These are phyloP conservation scores for Kluyveromyces nonfermentans DNA, from an alignment of 805 yeast genomes.

Conservation along the genomic window DNA sequence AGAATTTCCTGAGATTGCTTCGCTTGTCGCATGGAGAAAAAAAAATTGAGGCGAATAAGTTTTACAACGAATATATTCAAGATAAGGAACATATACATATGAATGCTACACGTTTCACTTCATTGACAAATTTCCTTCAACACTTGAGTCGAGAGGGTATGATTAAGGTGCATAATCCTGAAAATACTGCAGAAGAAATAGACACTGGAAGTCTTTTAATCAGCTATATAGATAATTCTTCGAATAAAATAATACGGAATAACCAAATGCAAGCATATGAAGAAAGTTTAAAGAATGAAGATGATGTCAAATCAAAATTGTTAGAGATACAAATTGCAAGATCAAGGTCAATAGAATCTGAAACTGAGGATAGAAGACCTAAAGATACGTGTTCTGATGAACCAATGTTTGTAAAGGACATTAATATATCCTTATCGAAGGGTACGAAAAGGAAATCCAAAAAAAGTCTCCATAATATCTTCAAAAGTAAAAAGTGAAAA, in stretches of 20 bases:
- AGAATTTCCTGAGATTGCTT: constrained; percentile 55
- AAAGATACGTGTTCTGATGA: background rate
- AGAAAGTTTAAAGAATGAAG: constrained; percentile 35
- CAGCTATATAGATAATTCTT: constrained; percentile 47
- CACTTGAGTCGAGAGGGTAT: constrained; percentile 48
- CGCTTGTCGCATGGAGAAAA: constrained; percentile 73
- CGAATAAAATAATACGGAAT: constrained; percentile 36
- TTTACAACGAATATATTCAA: constrained; percentile 81
- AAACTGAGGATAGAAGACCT: background rate
- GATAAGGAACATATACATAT: constrained; percentile 82
- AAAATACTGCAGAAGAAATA: constrained; percentile 26
- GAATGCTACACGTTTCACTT: constrained; percentile 78
- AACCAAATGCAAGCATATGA: constrained; percentile 32
- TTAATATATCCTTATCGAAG: constrained; percentile 7
- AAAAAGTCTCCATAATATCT: background rate
- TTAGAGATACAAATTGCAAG: constrained; percentile 47
- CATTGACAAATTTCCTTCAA: constrained; percentile 58
- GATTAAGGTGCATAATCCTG: constrained; percentile 39
- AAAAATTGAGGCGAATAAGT: constrained; percentile 66
- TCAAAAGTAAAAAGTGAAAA: background rate
- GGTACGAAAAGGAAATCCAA: constrained; percentile 2
- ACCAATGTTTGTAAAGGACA: background rate
- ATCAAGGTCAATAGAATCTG: constrained; percentile 24
- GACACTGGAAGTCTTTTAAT: constrained; percentile 35
- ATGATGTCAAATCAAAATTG: constrained; percentile 33